Evolutionary conservation across 2,329 filamentous ascomycete species (phyloP).

Genomic region (Cercospora sp.): DNA sequence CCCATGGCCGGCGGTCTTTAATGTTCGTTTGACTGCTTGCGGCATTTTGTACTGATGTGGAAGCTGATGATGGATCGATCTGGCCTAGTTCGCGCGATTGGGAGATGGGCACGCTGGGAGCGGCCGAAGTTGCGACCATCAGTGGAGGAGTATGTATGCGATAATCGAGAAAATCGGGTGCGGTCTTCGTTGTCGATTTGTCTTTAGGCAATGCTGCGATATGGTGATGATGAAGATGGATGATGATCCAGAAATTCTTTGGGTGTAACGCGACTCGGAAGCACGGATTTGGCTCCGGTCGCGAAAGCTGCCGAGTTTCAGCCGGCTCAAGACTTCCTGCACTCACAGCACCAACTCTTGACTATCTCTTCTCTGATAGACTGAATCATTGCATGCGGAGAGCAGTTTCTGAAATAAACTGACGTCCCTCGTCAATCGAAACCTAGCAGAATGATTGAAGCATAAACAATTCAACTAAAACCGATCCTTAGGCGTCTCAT

Average conservation of each 20-base stretch:
- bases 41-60: conserved; percentile 15
- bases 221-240: background rate
- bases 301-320: background rate
- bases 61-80: conserved; percentile 26
- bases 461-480: background rate
- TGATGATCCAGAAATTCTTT: conserved; percentile 5
- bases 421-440: background rate
- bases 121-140: conserved; percentile 19
- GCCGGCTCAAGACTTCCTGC: background rate
- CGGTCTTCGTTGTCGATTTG: background rate
- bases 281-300: background rate
- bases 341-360: background rate
- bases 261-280: background rate
- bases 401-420: background rate
- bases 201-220: background rate
- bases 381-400: background rate
- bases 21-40: conserved; percentile 10
- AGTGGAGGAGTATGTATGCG: background rate
- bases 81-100: conserved; percentile 32
- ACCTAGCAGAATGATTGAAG: background rate
- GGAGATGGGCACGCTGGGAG: conserved; percentile 4
- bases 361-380: background rate
- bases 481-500: background rate
- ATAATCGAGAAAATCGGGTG: background rate
- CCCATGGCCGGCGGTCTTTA: conserved; percentile 69